Evolutionary conservation across 805 yeast species (phyloP), one percentile per base, ranked within the genome.

Genomic region (Diddensiella santjacobensis): DNA sequence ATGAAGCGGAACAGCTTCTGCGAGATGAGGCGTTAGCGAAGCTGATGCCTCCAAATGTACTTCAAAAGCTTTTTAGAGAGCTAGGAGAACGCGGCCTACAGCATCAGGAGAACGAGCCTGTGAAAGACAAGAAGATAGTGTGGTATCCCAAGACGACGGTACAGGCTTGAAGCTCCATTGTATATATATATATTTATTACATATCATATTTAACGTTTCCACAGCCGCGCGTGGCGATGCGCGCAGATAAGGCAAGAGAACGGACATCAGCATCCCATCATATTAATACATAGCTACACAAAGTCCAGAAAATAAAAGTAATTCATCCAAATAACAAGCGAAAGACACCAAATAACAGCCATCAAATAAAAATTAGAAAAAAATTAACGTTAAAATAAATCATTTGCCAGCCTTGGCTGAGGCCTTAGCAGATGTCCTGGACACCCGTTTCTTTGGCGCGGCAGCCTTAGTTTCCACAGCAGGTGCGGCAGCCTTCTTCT

Each of bases 21-120:
- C 52, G 50, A 55, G 59, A 43, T 52, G 53, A 39, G 44, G 56
- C 46, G 31, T 57, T 57, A 42, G 57, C 37, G 29, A 51, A 51
- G 20, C 53, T 67, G n/a, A 58, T 54, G 3, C 56, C 50, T 18
- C 66, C 66, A 13, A 55, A 56, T 18, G 33, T 45, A n/a, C 48
- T 57, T 22, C 68, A 63, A 44, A 37, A 42, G 19, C 43, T 50
- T 3, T 52, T 69, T 33, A 58, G 76, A 19, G 37, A 47, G 4
- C 57, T 64, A 31, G 65, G 67, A 17, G 50, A 55, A 31, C 56
- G 58, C 26, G 73, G 73, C 4, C 41, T 36, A n/a, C 47, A 33
- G 44, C 51, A 62, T 42, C 54, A 55, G 22, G 47, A 48, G 35
- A 33, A 23, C 26, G 35, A 52, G 37, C 8, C 6, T 35, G 6